Evolutionary conservation across 176 grass and related monocot genomes (phyloP).

Genomic region (Avena insularis): DNA sequence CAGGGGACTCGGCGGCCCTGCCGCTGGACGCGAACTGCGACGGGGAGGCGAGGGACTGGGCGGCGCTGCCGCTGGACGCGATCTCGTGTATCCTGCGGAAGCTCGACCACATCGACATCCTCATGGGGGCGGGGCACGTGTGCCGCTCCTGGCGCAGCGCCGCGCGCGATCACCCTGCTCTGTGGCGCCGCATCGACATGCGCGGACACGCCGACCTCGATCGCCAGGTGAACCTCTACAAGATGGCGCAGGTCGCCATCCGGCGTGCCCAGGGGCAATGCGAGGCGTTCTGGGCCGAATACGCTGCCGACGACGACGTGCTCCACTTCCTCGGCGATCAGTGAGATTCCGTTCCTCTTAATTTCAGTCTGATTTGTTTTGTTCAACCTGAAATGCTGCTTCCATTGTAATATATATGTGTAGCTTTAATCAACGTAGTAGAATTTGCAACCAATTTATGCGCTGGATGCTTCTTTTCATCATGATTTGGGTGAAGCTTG

Average conservation of each 20-base stretch:
- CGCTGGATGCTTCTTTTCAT: not conserved
- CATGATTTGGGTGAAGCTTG: not conserved
- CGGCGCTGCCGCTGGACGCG: not conserved
- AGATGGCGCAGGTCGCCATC: not conserved
- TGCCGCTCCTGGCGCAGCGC: conserved; percentile 14
- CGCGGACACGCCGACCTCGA: not conserved
- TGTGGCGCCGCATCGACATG: conserved; percentile 19
- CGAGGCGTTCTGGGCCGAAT: conserved; percentile 9
- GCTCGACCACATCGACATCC: not conserved
- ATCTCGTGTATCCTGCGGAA: not conserved
- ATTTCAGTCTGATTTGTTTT: not conserved
- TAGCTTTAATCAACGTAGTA: not conserved
- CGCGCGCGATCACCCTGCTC: not conserved
- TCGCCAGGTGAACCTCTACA: conserved; percentile 13
- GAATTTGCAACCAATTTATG: not conserved
- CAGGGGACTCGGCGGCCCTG: not conserved
- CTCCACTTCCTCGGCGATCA: not conserved
- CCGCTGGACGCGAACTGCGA: not conserved
- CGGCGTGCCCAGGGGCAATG: not conserved
- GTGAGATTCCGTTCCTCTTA: not conserved
- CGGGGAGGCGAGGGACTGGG: conserved; percentile 14
- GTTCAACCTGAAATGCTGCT: not conserved
- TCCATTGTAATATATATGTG: not conserved
- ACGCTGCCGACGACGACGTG: not conserved
- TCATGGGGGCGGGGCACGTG: not conserved